Evolutionary conservation across 768 basidiomycete genomes (phyloP).

Genomic region (Tylopilus rubrobrunneus): DNA sequence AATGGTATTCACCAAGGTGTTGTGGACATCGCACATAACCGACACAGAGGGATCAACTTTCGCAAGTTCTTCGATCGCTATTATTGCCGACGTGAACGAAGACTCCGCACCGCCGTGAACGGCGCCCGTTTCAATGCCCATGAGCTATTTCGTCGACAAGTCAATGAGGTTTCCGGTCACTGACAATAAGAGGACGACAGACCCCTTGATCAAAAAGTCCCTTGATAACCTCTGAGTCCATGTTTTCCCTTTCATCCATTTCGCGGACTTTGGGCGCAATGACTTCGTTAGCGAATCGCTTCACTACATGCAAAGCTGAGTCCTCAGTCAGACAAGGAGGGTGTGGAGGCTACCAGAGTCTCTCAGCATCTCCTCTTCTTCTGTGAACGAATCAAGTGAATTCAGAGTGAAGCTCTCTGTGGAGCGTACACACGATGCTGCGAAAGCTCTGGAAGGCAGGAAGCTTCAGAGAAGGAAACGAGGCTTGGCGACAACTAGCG

Average conservation of each 20-base stretch:
- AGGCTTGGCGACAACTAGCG: not conserved
- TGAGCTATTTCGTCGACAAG: constrained; percentile 53
- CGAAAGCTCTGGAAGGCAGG: constrained; percentile 19
- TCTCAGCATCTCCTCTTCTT: constrained; percentile 91
- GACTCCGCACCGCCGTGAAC: constrained; percentile 85
- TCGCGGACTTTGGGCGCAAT: constrained; percentile 88
- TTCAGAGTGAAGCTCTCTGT: constrained; percentile 36
- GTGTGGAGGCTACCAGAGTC: constrained; percentile 65
- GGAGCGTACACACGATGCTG: constrained; percentile 21
- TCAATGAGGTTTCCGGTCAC: not conserved
- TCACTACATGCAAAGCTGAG: constrained; percentile 48
- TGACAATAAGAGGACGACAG: constrained; percentile 25
- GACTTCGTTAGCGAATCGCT: constrained; percentile 84
- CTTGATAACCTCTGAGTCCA: constrained; percentile 85
- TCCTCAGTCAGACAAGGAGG: not conserved
- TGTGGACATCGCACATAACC: constrained; percentile 96
- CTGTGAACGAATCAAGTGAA: constrained; percentile 81
- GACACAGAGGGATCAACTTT: constrained; percentile 96
- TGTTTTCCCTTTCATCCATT: constrained; percentile 96
- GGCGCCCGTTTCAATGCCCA: constrained; percentile 92
- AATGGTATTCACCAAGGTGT: constrained; percentile 96
- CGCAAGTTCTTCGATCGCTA: constrained; percentile 95
- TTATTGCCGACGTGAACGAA: constrained; percentile 93
- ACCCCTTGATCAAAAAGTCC: constrained; percentile 95
- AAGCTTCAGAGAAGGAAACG: not conserved